Evolutionary conservation across 306 rosid genomes (phyloP), one percentile per base, ranked within the genome.

Genomic region (Quercus variabilis): DNA sequence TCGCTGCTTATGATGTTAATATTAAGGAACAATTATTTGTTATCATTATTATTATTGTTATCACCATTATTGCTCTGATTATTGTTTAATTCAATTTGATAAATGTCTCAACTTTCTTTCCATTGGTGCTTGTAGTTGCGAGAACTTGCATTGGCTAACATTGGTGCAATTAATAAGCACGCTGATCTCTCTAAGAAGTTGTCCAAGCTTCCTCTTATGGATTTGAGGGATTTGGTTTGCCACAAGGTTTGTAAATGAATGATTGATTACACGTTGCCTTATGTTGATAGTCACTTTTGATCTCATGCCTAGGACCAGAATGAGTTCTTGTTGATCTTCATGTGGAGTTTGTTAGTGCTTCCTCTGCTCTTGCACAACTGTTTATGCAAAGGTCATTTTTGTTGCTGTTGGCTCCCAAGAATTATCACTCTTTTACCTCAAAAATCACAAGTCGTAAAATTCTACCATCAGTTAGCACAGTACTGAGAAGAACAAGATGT

Each of bases 141-240:
- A n/a, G n/a, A n/a, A n/a, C n/a, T n/a, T n/a, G n/a, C n/a, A n/a
- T n/a, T n/a, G n/a, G n/a, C n/a, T n/a, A n/a, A n/a, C n/a, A n/a
- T n/a, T n/a, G n/a, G n/a, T n/a, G n/a, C n/a, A n/a, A n/a, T n/a
- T n/a, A n/a, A n/a, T n/a, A n/a, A n/a, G n/a, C n/a, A n/a, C n/a
- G n/a, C n/a, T n/a, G n/a, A n/a, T n/a, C n/a, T n/a, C n/a, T n/a
- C n/a, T n/a, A n/a, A n/a, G n/a, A n/a, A n/a, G n/a, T n/a, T n/a
- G n/a, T n/a, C n/a, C n/a, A n/a, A n/a, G n/a, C n/a, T n/a, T n/a
- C n/a, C n/a, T n/a, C n/a, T n/a, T n/a, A n/a, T n/a, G n/a, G n/a
- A n/a, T n/a, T n/a, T n/a, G n/a, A n/a, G 88, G 83, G 94, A 95
- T 83, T 86, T 95, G 88, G 88, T 95, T 78, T 93, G 99, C 89